Percentiles rank a stretch among this genome's conserved stretches.
These are phyloP conservation scores for Somion occarium DNA, from an alignment of 1,284 basidiomycete species.

Conservation along the genomic window DNA sequence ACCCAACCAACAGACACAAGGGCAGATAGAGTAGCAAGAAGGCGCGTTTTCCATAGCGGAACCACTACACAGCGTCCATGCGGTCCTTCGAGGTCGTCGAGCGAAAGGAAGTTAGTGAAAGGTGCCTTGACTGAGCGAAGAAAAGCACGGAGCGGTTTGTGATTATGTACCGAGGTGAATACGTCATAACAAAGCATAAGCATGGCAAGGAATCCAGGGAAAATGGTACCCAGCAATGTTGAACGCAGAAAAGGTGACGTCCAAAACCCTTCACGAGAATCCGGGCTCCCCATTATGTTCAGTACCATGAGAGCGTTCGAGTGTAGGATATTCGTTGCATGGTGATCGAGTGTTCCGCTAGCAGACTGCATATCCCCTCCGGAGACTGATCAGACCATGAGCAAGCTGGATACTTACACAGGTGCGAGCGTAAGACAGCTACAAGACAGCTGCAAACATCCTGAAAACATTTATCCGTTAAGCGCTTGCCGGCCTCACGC, in stretches of 20 bases:
- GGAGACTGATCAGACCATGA: too few species aligned
- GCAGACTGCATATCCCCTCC: too few species aligned
- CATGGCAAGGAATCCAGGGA: constrained; percentile 2
- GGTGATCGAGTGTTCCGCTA: too few species aligned
- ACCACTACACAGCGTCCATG: constrained; percentile 23
- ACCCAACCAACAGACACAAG: constrained; percentile 30
- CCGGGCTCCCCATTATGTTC: too few species aligned
- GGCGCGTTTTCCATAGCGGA: constrained; percentile 29
- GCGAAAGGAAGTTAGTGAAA: constrained; percentile 47
- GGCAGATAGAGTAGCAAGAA: constrained; percentile 32
- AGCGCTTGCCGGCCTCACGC: too few species aligned
- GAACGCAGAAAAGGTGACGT: background rate
- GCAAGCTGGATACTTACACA: too few species aligned
- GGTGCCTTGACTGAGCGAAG: constrained; percentile 34
- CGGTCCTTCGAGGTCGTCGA: constrained; percentile 45
- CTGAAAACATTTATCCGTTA: too few species aligned
- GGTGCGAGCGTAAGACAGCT: too few species aligned
- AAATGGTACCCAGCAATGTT: background rate
- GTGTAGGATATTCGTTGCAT: too few species aligned
- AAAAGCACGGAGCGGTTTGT: constrained; percentile 24
- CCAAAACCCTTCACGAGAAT: background rate
- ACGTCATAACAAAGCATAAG: constrained; percentile 27
- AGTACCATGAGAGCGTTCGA: too few species aligned
- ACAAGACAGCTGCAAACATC: too few species aligned
- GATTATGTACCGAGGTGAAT: constrained; percentile 21